Conservation (phyloP, 1,139 yeast genomes). For the Eremothecium coryli region DNA sequence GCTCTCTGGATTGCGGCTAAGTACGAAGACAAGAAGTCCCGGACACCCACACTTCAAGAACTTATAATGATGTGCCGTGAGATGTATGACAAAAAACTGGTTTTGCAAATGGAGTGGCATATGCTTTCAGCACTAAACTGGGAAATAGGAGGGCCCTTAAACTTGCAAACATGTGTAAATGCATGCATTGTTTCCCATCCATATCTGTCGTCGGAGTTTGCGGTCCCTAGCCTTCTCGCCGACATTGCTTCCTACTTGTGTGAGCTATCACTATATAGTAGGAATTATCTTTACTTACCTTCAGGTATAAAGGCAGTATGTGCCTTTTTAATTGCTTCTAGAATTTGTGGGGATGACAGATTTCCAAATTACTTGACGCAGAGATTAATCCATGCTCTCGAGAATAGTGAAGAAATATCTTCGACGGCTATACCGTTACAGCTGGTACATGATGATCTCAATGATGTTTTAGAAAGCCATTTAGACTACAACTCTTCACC, state of each 20-base stretch:
- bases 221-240: not conserved
- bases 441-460: not conserved
- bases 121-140: slow-evolving; percentile 77
- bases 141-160: slow-evolving; percentile 30
- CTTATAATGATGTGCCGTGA: slow-evolving; percentile 71
- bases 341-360: slow-evolving; percentile 37
- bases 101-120: slow-evolving; percentile 91
- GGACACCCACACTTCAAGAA: slow-evolving; percentile 76
- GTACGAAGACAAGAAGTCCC: slow-evolving; percentile 76
- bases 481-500: not conserved
- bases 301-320: slow-evolving; percentile 60
- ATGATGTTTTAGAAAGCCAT: not conserved
- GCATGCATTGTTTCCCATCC: not conserved
- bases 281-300: slow-evolving; percentile 52
- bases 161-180: not conserved
- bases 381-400: slow-evolving; percentile 3
- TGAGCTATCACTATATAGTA: slow-evolving; percentile 67
- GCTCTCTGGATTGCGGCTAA: slow-evolving; percentile 94
- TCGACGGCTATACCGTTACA: not conserved
- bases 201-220: not conserved
- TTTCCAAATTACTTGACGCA: slow-evolving; percentile 11
- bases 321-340: slow-evolving; percentile 63
- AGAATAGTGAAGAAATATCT: not conserved
- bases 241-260: slow-evolving; percentile 24
- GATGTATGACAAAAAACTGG: slow-evolving; percentile 83